phyloP scores from a whole-genome alignment of 768 basidiomycete genomes.

The Suillus fuscotomentosus region DNA sequence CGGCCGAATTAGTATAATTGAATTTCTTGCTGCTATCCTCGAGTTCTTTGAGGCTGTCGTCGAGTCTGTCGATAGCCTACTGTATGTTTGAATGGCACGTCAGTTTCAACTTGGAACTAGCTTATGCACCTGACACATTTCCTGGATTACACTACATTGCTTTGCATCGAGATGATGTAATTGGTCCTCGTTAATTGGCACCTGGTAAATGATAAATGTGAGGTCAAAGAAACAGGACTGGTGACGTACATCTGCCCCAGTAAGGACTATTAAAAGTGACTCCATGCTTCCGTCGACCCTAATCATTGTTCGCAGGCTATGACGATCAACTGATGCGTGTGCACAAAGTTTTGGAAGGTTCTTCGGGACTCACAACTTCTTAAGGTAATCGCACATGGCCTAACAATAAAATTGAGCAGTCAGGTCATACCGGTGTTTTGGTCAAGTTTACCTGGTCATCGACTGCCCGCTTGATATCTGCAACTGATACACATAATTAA shows the following conservation, averaged over 20 bases:
- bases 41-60: not conserved
- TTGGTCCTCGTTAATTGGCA: not conserved
- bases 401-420: not conserved
- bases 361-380: not conserved
- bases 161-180: not conserved
- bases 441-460: not conserved
- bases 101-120: not conserved
- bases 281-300: not conserved
- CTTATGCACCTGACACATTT: not conserved
- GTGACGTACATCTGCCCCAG: not conserved
- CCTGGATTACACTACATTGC: not conserved
- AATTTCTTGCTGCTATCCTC: not conserved
- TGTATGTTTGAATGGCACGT: not conserved
- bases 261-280: not conserved
- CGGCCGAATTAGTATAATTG: not conserved
- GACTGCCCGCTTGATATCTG: not conserved
- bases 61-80: not conserved
- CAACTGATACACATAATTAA: not conserved
- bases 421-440: not conserved
- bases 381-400: not conserved
- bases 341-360: not conserved
- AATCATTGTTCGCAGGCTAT: not conserved
- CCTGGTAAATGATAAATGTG: not conserved
- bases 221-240: not conserved
- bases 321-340: not conserved